These are phyloP conservation scores for Yarrowia sp. DNA, from an alignment of 805 yeast genomes.

Conservation along the genomic window DNA sequence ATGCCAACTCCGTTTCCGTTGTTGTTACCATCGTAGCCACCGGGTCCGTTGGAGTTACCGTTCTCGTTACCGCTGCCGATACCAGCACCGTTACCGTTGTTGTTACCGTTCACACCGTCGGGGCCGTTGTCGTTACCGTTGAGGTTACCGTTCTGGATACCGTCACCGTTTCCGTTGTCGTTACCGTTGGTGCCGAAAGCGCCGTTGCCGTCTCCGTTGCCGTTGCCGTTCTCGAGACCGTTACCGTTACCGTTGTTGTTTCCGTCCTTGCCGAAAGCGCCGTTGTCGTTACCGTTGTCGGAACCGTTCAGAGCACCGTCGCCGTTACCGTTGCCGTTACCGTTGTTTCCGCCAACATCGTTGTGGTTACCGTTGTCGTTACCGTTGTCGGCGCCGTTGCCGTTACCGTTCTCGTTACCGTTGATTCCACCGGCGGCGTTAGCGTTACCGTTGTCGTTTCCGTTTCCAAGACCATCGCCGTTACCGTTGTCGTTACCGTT, in stretches of 20 bases:
- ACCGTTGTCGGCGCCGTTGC: neutral
- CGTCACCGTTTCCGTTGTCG: neutral
- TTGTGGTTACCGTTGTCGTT: neutral
- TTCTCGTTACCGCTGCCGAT: neutral
- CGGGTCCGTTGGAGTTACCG: neutral
- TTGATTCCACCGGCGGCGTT: neutral
- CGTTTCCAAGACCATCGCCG: neutral
- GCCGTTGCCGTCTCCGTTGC: neutral
- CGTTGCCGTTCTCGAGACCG: neutral
- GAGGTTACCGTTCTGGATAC: neutral
- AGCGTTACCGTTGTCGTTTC: neutral
- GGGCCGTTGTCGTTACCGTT: neutral
- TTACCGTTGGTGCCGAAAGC: neutral
- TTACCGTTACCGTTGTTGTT: neutral
- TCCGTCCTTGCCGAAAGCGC: neutral
- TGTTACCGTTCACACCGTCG: neutral
- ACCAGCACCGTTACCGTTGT: neutral
- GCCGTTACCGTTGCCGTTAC: neutral
- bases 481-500: conserved; percentile 1
- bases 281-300: neutral
- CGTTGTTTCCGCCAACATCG: neutral
- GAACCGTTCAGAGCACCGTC: neutral
- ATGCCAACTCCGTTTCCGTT: neutral
- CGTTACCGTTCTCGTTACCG: conserved; percentile 1
- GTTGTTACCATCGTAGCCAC: neutral